A percentile compares a stretch with the other conserved stretches of the same genome.
Evolutionary conservation across 805 yeast species (phyloP).

Genomic region (Pichia paraexigua): DNA sequence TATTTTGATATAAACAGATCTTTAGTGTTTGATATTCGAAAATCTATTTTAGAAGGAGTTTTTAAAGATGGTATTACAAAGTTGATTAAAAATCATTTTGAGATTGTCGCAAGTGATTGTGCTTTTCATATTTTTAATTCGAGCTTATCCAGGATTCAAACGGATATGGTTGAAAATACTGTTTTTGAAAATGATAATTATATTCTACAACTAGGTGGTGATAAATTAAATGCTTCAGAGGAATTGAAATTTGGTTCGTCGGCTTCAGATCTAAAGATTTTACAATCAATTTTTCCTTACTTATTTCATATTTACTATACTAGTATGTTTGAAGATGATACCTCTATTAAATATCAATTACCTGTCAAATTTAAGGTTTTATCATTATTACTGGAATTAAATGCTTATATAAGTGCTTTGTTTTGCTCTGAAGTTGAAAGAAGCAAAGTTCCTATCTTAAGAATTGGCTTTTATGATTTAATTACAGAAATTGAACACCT

Average conservation of each 20-base stretch:
- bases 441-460: neutral
- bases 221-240: neutral
- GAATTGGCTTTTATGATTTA: neutral
- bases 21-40: neutral
- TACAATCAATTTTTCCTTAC: neutral
- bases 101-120: neutral
- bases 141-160: neutral
- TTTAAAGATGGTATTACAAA: neutral
- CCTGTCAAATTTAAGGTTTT: neutral
- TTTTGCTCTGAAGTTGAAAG: neutral
- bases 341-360: neutral
- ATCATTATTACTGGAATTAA: neutral
- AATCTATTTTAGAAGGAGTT: neutral
- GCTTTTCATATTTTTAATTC: neutral
- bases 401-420: neutral
- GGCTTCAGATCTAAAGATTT: neutral
- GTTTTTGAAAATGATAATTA: neutral
- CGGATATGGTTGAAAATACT: neutral
- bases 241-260: neutral
- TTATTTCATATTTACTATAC: neutral
- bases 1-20: neutral
- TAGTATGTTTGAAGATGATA: neutral
- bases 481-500: neutral
- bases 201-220: neutral
- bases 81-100: neutral